These are phyloP conservation scores for Usnea hakonensis DNA, from an alignment of 495 filamentous ascomycete species.

Conservation along the genomic window DNA sequence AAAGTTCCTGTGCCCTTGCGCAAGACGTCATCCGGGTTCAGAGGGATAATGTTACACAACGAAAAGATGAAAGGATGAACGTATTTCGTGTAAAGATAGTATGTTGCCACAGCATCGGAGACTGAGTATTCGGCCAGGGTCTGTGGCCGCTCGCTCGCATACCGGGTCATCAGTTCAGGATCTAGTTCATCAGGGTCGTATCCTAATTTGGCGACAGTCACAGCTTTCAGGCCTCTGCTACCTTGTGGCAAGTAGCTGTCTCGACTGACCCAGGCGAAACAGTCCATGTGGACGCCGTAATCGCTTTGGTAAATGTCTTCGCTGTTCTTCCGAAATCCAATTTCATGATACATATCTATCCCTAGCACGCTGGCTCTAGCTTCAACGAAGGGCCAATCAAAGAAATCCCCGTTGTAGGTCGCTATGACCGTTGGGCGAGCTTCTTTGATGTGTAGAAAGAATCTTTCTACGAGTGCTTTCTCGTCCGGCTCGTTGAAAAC, in stretches of 20 bases:
- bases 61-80: slow-evolving; percentile 99
- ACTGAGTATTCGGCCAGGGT: slow-evolving; percentile 96
- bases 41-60: slow-evolving; percentile 88
- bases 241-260: slow-evolving; percentile 97
- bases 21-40: slow-evolving; percentile 85
- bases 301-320: slow-evolving; percentile 94
- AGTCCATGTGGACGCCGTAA: slow-evolving; percentile 97
- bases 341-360: slow-evolving; percentile 99
- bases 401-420: slow-evolving; percentile 99
- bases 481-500: slow-evolving; percentile 98
- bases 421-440: slow-evolving; percentile 92
- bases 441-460: slow-evolving; percentile 93
- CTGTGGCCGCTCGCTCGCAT: slow-evolving; percentile 86
- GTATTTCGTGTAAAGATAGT: slow-evolving; percentile 99
- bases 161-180: slow-evolving; percentile 94
- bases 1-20: slow-evolving; percentile 95
- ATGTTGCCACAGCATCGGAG: slow-evolving; percentile 96
- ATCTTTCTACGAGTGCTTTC: slow-evolving; percentile 76
- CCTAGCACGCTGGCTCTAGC: slow-evolving; percentile 82
- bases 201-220: slow-evolving; percentile 93
- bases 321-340: slow-evolving; percentile 87
- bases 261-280: slow-evolving; percentile 97
- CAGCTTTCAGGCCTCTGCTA: slow-evolving; percentile 93
- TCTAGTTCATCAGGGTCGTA: slow-evolving; percentile 98
- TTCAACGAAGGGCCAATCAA: slow-evolving; percentile 99